Evolutionary conservation across 106 monocot genomes (phyloP).

Genomic region (Platanthera guangdongensis): DNA sequence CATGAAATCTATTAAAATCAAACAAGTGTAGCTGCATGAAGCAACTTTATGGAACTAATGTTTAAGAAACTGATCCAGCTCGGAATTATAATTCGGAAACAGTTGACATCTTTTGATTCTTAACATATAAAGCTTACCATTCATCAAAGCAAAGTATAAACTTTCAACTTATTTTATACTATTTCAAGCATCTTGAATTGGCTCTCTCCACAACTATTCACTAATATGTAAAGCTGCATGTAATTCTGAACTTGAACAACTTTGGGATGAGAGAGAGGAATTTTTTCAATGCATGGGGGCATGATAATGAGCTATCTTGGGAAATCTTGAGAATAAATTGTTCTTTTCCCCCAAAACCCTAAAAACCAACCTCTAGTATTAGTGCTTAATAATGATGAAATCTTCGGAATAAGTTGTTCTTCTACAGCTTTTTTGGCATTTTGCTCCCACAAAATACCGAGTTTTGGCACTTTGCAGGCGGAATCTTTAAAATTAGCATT

Average conservation of each 20-base stretch:
- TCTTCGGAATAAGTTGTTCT: not conserved
- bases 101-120: not conserved
- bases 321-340: too few relatives aligned
- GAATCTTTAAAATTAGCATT: too few relatives aligned
- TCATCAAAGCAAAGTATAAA: slow-evolving; percentile 2
- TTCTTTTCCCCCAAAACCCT: not conserved
- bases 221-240: not conserved
- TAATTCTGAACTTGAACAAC: not conserved
- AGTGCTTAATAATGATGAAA: not conserved
- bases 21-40: not conserved
- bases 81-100: not conserved
- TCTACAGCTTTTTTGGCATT: not conserved
- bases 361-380: not conserved
- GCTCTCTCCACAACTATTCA: not conserved
- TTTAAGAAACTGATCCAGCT: slow-evolving; percentile 1
- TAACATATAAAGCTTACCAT: not conserved
- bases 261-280: not conserved
- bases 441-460: not conserved
- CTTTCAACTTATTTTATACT: not conserved
- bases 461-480: not conserved
- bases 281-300: too few relatives aligned
- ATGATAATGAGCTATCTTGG: too few relatives aligned
- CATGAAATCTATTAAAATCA: not conserved
- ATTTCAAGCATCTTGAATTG: not conserved
- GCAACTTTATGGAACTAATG: not conserved